Conservation (phyloP, 257 asterid genomes). For the Rehmannia glutinosa region DNA sequence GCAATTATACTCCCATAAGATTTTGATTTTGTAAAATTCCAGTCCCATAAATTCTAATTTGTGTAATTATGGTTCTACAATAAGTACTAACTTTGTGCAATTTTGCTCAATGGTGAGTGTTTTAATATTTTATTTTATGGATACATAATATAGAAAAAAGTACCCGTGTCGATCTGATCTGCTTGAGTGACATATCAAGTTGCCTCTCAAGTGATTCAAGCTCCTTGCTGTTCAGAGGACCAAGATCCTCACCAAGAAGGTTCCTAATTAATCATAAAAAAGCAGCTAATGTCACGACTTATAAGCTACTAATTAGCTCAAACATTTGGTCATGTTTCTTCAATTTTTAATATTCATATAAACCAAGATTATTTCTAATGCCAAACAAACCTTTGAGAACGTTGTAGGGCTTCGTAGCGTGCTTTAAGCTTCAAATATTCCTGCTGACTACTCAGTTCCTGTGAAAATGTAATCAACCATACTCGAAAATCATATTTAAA, state of each 20-base stretch:
- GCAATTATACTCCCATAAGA: too few species aligned
- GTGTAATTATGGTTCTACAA: too few species aligned
- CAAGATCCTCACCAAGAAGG: slow-evolving; percentile 95
- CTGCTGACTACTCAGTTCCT: slow-evolving; percentile 98
- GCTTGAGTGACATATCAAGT: slow-evolving; percentile 88
- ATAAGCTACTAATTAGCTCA: neutral
- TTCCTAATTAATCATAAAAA: slow-evolving; percentile 41
- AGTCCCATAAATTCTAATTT: too few species aligned
- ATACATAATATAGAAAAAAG: neutral
- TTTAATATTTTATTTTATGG: neutral
- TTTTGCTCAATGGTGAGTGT: too few species aligned
- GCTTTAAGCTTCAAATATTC: slow-evolving; percentile 92
- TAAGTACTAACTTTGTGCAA: too few species aligned
- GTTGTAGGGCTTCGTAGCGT: slow-evolving; percentile 88
- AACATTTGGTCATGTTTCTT: neutral
- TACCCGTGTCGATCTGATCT: slow-evolving; percentile 91
- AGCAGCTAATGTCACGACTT: neutral
- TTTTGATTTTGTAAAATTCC: too few species aligned
- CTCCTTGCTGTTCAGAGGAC: slow-evolving; percentile 86
- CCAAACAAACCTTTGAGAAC: slow-evolving; percentile 84
- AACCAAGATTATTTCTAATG: too few species aligned
- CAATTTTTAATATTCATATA: neutral
- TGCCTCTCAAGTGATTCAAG: slow-evolving; percentile 92
- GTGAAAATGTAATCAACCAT: neutral
- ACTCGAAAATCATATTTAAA: neutral